Evolutionary conservation across 108 stramenopile species (phyloP).

Genomic region (Fragilaria radians): DNA sequence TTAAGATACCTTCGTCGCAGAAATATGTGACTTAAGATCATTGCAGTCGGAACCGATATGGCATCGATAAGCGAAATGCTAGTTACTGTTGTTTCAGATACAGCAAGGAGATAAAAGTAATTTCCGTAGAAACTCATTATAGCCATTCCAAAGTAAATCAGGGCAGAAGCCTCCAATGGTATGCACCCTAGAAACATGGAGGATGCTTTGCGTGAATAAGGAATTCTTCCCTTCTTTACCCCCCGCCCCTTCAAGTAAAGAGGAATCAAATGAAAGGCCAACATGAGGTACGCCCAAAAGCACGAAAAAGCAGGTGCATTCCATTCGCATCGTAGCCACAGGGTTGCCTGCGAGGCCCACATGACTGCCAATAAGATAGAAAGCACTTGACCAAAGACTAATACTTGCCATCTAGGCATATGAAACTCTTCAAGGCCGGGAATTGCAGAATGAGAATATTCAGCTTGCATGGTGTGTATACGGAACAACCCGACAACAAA

Average conservation of each 20-base stretch:
- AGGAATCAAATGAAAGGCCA: background rate
- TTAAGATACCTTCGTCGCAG: background rate
- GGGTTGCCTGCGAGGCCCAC: background rate
- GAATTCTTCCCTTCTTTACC: background rate
- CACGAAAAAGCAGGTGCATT: background rate
- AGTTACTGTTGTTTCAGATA: background rate
- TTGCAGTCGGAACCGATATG: background rate
- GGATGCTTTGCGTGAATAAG: background rate
- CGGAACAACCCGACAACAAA: too few species aligned
- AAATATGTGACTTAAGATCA: background rate
- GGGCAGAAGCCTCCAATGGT: background rate
- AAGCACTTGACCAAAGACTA: background rate
- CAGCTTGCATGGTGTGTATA: background rate
- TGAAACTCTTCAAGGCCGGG: background rate
- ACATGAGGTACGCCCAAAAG: background rate
- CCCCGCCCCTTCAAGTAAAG: background rate
- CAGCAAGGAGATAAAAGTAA: background rate
- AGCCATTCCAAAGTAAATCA: slow-evolving; percentile 3
- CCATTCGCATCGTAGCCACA: background rate
- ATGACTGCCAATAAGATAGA: background rate
- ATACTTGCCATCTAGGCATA: background rate
- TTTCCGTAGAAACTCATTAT: background rate
- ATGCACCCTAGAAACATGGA: background rate
- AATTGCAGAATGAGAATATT: background rate
- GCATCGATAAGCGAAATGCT: background rate